Conservation (phyloP, 1,284 basidiomycete genomes). For the Agroathelia rolfsii region DNA sequence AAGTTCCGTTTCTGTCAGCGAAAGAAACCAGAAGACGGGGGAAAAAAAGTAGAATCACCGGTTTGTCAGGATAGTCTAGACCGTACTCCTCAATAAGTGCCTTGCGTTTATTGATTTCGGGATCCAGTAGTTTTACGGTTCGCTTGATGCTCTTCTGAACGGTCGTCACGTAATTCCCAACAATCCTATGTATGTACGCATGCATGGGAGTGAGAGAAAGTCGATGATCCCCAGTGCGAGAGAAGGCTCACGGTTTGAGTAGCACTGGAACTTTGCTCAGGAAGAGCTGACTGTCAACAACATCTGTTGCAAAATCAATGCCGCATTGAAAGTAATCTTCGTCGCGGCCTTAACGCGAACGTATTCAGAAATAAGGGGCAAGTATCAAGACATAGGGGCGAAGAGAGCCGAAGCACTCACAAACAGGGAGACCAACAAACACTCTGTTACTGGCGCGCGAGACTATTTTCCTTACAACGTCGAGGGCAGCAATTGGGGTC, state of each 20-base stretch:
- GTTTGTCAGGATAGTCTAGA: constrained; percentile 26
- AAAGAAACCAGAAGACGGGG: not conserved
- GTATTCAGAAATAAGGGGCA: too few species aligned
- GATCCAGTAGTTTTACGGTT: constrained; percentile 20
- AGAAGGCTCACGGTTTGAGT: constrained; percentile 26
- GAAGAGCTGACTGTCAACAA: constrained; percentile 16
- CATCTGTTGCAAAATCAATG: constrained; percentile 21
- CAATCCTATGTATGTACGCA: constrained; percentile 13
- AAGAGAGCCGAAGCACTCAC: constrained; percentile 18
- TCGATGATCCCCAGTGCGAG: not conserved
- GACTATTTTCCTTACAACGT: constrained; percentile 21
- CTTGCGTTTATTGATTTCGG: constrained; percentile 28
- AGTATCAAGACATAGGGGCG: not conserved
- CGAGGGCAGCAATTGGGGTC: constrained; percentile 15
- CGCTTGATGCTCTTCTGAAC: constrained; percentile 8
- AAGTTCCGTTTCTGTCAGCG: not conserved
- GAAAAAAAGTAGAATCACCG: constrained; percentile 17
- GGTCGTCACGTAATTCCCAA: constrained; percentile 16
- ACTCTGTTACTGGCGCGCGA: constrained; percentile 29
- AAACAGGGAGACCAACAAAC: constrained; percentile 32
- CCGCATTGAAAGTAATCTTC: constrained; percentile 26
- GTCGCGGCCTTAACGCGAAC: constrained; percentile 38
- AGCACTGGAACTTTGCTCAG: constrained; percentile 27
- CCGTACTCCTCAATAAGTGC: constrained; percentile 21
- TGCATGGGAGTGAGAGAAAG: constrained; percentile 1